Conservation (phyloP, 2,329 filamentous ascomycete genomes). For the Talaromyces sp. region DNA sequence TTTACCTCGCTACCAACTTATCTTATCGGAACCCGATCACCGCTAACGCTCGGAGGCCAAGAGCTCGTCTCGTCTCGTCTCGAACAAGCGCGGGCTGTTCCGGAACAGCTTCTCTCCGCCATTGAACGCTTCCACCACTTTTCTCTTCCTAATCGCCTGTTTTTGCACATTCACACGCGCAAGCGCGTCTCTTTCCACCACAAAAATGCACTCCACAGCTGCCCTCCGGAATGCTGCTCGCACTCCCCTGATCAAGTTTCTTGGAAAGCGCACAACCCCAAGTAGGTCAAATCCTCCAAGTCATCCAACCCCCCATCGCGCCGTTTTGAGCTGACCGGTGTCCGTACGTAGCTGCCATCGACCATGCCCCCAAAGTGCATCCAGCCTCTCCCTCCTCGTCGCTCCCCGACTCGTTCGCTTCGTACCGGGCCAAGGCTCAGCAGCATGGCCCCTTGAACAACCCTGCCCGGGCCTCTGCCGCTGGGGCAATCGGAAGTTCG, state of each 20-base stretch:
- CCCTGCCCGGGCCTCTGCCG: slow-evolving; percentile 26
- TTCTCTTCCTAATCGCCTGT: neutral
- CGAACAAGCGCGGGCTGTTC: neutral
- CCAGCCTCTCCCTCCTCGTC: slow-evolving; percentile 51
- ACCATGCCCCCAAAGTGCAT: slow-evolving; percentile 55
- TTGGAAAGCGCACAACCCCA: slow-evolving; percentile 43
- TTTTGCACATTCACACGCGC: neutral
- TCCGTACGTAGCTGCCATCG: slow-evolving; percentile 31
- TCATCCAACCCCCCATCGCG: neutral
- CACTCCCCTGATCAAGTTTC: slow-evolving; percentile 46
- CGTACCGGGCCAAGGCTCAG: slow-evolving; percentile 58
- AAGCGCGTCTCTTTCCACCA: slow-evolving; percentile 2
- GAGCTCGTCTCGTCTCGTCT: neutral
- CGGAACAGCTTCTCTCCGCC: neutral
- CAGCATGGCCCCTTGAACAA: slow-evolving; percentile 57
- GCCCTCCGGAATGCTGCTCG: slow-evolving; percentile 38
- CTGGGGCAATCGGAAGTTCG: slow-evolving; percentile 50
- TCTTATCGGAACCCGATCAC: neutral
- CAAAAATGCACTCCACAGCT: slow-evolving; percentile 37
- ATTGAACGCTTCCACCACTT: neutral
- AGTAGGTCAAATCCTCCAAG: slow-evolving; percentile 28
- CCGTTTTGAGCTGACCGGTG: neutral
- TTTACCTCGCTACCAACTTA: neutral
- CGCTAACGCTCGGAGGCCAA: neutral
- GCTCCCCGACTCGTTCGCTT: slow-evolving; percentile 58